These are phyloP conservation scores for Tuber brumale DNA, from an alignment of 495 filamentous ascomycete species.

Conservation along the genomic window DNA sequence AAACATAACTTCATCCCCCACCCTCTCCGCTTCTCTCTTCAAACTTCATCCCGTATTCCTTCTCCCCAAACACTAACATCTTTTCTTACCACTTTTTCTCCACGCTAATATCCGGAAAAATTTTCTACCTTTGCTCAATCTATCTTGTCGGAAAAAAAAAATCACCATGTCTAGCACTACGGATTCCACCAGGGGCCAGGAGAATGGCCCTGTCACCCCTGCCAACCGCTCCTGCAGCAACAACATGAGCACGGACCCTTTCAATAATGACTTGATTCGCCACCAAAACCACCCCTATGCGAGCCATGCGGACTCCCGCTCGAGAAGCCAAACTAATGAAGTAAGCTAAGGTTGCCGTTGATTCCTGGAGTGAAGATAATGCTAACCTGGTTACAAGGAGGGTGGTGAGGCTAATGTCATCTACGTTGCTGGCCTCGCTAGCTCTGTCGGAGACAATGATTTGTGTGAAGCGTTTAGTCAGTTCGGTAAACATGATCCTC, in stretches of 20 bases:
- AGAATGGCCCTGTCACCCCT: constrained; percentile 19
- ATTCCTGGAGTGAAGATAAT: neutral
- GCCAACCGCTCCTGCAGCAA: constrained; percentile 21
- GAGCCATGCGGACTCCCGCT: constrained; percentile 19
- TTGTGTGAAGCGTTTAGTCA: constrained; percentile 37
- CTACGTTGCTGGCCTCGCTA: constrained; percentile 36
- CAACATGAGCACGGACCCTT: constrained; percentile 25
- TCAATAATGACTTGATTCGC: constrained; percentile 31
- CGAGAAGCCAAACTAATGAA: constrained; percentile 20
- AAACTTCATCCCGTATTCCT: neutral
- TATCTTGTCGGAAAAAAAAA: neutral
- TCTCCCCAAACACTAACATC: constrained; percentile 3
- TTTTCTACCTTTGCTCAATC: constrained; percentile 5
- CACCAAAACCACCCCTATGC: constrained; percentile 14
- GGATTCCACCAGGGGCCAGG: constrained; percentile 19
- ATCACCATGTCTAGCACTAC: constrained; percentile 10
- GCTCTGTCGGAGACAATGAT: constrained; percentile 27
- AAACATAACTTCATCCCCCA: constrained; percentile 4
- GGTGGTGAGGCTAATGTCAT: constrained; percentile 34
- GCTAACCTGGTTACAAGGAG: constrained; percentile 13
- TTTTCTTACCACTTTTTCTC: neutral
- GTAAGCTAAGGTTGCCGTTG: constrained; percentile 7
- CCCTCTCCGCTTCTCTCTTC: neutral
- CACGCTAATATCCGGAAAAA: neutral
- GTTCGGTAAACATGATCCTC: constrained; percentile 27